Evolutionary conservation across 1,284 basidiomycete genomes (phyloP).

Genomic region (Schizophyllum amplum): DNA sequence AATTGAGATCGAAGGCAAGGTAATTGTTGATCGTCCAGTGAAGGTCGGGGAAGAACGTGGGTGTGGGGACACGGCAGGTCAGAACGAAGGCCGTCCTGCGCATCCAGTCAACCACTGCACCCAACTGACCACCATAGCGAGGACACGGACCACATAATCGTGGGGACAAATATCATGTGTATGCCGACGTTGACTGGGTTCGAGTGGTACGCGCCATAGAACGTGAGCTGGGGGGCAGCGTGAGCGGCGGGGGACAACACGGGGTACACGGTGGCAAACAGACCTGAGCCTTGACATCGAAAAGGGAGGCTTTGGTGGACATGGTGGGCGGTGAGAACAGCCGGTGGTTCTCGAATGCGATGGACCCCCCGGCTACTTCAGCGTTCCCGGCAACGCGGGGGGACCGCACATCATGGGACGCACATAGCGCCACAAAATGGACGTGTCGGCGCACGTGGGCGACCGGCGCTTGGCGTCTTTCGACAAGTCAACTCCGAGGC

Average conservation of each 20-base stretch:
- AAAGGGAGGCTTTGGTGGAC: conserved; percentile 28
- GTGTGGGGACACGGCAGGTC: conserved; percentile 40
- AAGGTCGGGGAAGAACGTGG: conserved; percentile 45
- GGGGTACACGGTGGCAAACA: not conserved
- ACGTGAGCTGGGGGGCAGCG: conserved; percentile 50
- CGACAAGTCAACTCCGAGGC: conserved; percentile 7
- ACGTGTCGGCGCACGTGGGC: not conserved
- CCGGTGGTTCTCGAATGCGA: not conserved
- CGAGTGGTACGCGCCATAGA: conserved; percentile 85
- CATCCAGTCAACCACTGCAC: not conserved
- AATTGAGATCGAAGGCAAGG: conserved; percentile 63
- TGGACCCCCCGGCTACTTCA: not conserved
- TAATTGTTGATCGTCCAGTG: conserved; percentile 52
- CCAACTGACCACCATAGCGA: not conserved
- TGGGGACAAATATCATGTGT: conserved; percentile 77
- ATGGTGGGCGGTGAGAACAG: conserved; percentile 18
- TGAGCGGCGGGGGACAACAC: not conserved
- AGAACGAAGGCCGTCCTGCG: conserved; percentile 61
- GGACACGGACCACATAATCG: conserved; percentile 65
- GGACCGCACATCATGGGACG: not conserved
- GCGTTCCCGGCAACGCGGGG: not conserved
- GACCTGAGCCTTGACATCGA: conserved; percentile 33
- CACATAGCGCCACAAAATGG: not conserved
- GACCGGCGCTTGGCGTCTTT: not conserved
- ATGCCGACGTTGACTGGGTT: conserved; percentile 75